Evolutionary conservation across 2,329 filamentous ascomycete genomes (phyloP).

Genomic region (Plenodomus lindquistii): DNA sequence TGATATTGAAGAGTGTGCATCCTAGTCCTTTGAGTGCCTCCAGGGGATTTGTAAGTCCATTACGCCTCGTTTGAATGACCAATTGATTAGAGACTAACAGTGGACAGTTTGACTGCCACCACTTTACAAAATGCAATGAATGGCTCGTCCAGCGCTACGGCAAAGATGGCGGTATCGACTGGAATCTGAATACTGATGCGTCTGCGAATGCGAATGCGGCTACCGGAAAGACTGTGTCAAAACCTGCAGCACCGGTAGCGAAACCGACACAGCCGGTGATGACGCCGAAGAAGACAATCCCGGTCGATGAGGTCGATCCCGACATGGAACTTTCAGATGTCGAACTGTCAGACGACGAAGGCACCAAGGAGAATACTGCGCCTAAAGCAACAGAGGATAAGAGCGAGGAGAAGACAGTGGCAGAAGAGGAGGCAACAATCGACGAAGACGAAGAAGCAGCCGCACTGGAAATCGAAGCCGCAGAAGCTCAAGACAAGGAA

Average conservation of each 20-base stretch:
- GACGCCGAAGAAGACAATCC: background rate
- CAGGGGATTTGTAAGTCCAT: constrained; percentile 69
- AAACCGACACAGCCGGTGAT: background rate
- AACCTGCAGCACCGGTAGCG: background rate
- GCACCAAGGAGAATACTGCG: background rate
- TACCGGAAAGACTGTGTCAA: background rate
- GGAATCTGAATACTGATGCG: constrained; percentile 63
- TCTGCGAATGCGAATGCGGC: constrained; percentile 7
- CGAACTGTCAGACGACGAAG: background rate
- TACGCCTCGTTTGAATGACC: background rate
- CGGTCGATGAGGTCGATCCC: background rate
- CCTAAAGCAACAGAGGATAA: background rate
- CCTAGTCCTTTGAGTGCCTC: constrained; percentile 89
- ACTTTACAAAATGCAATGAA: constrained; percentile 80
- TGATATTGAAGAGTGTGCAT: constrained; percentile 85
- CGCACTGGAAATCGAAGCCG: background rate
- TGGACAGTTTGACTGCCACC: constrained; percentile 69
- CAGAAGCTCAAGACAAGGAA: background rate
- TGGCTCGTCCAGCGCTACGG: constrained; percentile 85
- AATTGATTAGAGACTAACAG: constrained; percentile 47
- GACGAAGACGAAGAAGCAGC: background rate
- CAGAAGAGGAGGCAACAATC: background rate
- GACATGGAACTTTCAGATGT: background rate
- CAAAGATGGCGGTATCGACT: constrained; percentile 78
- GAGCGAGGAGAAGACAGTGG: background rate